Base-by-base conservation (phyloP, 768 basidiomycete species). In the Pholiota molesta region DNA sequence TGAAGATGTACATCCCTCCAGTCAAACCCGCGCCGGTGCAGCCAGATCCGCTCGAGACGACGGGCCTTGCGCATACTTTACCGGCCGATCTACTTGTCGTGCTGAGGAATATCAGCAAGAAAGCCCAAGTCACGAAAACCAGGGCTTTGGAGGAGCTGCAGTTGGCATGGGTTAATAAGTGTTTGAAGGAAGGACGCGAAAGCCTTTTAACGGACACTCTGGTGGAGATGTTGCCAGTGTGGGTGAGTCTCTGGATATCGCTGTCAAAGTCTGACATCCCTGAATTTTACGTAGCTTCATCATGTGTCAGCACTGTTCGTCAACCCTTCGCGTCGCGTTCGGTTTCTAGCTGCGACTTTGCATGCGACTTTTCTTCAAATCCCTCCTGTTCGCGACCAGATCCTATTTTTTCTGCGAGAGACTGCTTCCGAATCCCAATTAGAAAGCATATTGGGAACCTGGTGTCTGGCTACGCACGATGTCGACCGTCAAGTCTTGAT, bases 1-100 rank as follows among this genome's bases (percentile, higher is more conserved):
- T 88, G 70, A 98, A 97, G 78, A 83, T 86, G 55, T 98, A 92
- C 75, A 90, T 95, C 57, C 90, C 91, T 7, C 97, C 95, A 0
- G 83, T 87, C 2, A 96, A 92, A 69, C 92, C 91, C 26, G 79
- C 83, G 0, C 87, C 91, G 8, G 78, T 85, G 0, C 83, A 85
- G 54, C 91, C 86, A 21, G 95, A 98, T 79, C 96, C 96, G 1
- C 79, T 98, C 40, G 95, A 97, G 68, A 86, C 89, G 1, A 85
- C 87, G 3, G 95, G 94, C 0, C 81, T 97, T 5, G 89, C 86
- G 2, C 86, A 86, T 68, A 76, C 78, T 13, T 74, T 97, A 4
- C 92, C 93, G 0, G 84, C 95, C 1, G 94, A 95, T 28, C 79
- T 99, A 21, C 81, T 95, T 7, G 86, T 98, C 52, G 83, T 95